Conservation (phyloP, 2,329 filamentous ascomycete species). For the Cercospora zeae-maydis region DNA sequence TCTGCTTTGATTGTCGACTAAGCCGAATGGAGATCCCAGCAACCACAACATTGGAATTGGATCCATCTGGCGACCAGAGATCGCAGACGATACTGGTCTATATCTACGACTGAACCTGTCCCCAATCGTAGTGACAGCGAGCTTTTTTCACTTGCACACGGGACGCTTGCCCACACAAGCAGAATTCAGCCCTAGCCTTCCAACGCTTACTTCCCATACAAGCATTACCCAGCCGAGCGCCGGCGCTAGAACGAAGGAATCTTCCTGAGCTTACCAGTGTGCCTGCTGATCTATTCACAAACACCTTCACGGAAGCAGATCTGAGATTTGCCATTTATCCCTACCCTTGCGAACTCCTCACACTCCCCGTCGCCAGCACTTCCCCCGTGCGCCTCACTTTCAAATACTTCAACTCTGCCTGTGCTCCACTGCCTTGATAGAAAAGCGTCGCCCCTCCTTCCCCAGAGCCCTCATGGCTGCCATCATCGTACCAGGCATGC, state of each 20-base stretch:
- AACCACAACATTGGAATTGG: neutral
- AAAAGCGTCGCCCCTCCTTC: neutral
- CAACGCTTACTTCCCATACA: no score
- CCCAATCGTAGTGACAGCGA: no score
- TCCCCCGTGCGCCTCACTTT: neutral
- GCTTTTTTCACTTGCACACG: no score
- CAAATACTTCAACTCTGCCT: neutral
- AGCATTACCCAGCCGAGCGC: no score
- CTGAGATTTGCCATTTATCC: neutral
- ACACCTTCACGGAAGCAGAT: neutral
- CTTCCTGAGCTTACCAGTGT: no score
- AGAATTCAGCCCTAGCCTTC: no score
- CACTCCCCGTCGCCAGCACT: neutral
- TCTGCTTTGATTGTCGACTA: neutral
- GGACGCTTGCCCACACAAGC: no score
- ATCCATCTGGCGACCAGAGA: neutral
- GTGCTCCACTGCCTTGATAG: neutral
- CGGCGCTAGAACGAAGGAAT: no score
- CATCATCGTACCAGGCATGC: neutral
- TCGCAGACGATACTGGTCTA: neutral
- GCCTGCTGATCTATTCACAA: neutral
- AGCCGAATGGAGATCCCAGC: neutral
- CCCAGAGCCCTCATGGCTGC: neutral
- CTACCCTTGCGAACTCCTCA: neutral
- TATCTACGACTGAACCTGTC: neutral